Evolutionary conservation across 371 early-diverging fungal species (phyloP).

Genomic region (Apophysomyces variabilis): DNA sequence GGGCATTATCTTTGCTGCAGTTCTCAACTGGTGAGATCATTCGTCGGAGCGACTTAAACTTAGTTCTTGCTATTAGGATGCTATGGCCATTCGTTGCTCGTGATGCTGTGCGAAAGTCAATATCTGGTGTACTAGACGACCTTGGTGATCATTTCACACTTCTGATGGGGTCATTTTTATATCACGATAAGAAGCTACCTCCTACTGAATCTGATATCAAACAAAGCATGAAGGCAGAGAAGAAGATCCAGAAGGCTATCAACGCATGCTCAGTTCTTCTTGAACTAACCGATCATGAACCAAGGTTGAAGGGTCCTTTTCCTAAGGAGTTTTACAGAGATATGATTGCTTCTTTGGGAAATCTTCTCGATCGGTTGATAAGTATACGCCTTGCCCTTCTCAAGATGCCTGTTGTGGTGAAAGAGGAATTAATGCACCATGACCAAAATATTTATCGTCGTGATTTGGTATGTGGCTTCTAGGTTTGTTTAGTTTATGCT

Average conservation of each 20-base stretch:
- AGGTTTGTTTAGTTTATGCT: too few relatives aligned
- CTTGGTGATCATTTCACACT: slow-evolving; percentile 50
- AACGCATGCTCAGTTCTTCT: slow-evolving; percentile 49
- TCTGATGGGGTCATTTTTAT: slow-evolving; percentile 47
- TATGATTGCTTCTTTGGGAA: slow-evolving; percentile 58
- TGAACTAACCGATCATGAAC: slow-evolving; percentile 61
- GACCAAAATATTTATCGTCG: slow-evolving; percentile 52
- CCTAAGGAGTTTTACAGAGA: slow-evolving; percentile 60
- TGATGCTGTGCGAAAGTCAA: slow-evolving; percentile 57
- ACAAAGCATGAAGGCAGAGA: slow-evolving; percentile 42
- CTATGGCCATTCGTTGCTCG: slow-evolving; percentile 70
- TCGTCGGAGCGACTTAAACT: not conserved
- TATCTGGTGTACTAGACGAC: slow-evolving; percentile 41
- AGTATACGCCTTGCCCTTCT: slow-evolving; percentile 57
- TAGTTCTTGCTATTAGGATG: slow-evolving; percentile 26
- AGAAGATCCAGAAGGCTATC: slow-evolving; percentile 43
- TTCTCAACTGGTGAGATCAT: slow-evolving; percentile 51
- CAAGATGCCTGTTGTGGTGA: slow-evolving; percentile 50
- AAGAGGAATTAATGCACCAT: slow-evolving; percentile 35
- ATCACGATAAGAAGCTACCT: slow-evolving; percentile 26
- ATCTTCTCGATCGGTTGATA: slow-evolving; percentile 58
- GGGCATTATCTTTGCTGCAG: slow-evolving; percentile 57
- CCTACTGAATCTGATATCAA: slow-evolving; percentile 39
- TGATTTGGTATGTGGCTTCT: slow-evolving; percentile 49
- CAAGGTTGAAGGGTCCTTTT: slow-evolving; percentile 63